These are phyloP conservation scores for Hortaea werneckii DNA, from an alignment of 2,329 filamentous ascomycete genomes.

Conservation along the genomic window DNA sequence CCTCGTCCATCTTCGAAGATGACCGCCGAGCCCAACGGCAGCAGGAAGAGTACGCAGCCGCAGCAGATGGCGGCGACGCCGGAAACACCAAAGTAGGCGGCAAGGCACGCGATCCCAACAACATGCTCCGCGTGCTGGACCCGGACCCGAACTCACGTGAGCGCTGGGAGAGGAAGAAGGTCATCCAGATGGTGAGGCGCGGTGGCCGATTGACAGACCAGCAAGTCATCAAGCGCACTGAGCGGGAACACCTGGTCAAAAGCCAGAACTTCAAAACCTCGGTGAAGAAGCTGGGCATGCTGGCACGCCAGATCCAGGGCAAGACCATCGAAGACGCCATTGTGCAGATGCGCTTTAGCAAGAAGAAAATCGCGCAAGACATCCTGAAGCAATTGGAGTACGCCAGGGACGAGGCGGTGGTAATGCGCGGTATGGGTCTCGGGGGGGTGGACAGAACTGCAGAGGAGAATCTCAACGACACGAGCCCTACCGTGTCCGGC, in stretches of 20 bases:
- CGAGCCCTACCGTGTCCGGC: neutral
- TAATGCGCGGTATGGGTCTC: constrained; percentile 75
- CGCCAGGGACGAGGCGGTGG: constrained; percentile 72
- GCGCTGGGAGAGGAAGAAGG: constrained; percentile 74
- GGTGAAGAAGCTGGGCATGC: constrained; percentile 79
- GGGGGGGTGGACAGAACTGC: constrained; percentile 16
- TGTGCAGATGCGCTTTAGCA: constrained; percentile 86
- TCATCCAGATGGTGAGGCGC: constrained; percentile 62
- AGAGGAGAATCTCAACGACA: neutral
- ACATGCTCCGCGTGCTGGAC: constrained; percentile 57
- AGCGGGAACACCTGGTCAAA: constrained; percentile 49
- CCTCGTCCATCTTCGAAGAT: constrained; percentile 44
- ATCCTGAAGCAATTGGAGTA: constrained; percentile 69
- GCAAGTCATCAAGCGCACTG: constrained; percentile 57
- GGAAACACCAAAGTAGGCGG: constrained; percentile 10
- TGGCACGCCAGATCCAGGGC: constrained; percentile 80
- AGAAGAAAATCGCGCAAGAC: constrained; percentile 82
- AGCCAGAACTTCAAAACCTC: constrained; percentile 71
- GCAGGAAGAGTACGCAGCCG: constrained; percentile 4
- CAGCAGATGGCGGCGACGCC: constrained; percentile 7
- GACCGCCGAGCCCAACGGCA: constrained; percentile 19
- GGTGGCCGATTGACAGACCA: constrained; percentile 58
- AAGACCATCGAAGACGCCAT: constrained; percentile 94
- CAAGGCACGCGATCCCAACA: constrained; percentile 34
- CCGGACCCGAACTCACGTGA: constrained; percentile 63